Base-by-base conservation (phyloP, 768 basidiomycete species). In the Sistotremastrum niveocremeum region DNA sequence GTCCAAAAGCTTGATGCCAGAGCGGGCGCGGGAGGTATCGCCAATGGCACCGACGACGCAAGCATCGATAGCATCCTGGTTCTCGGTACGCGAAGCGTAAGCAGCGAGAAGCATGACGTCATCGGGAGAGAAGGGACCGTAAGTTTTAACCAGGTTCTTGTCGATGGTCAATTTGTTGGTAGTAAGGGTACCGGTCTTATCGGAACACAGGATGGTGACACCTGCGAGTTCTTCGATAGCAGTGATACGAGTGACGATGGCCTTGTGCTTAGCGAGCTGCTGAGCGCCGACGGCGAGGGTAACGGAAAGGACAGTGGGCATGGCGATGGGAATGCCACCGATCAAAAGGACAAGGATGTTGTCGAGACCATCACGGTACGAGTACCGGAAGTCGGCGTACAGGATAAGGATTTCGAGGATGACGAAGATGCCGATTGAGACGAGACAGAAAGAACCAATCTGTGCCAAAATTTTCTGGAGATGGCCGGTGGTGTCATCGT, bases 121-220 rank as follows among this genome's bases (percentile, higher is more conserved):
- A 42, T 93, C 89, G 38, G 85, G 72, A 46, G 79, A 78, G 74
- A 88, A 91, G 47, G 80, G 74, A 49, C 83, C 81, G 67, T 95
- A 98, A 5, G 85, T 89, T 56, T 82, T 80, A 65, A 98, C 83
- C 48, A 90, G 91, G 57, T 78, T 73, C 59, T 76, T 83, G 66
- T 98, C 94, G 57, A 98, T 95, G 56, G 93, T 97, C 55, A 97
- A 85, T 71, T 97, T 98, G 79, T 98, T 97, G 72, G 94, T 98
- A 54, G 94, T 98, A 48, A 95, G 76, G 38, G 91, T 95, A 63
- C 91, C 90, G 29, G 91, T 95, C 78, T 98, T 98, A 74, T 98
- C 94, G 42, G 94, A 97, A 71, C 93, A 97, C 46, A 98, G 74
- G 58, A 98, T 97, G 55, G 94, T 98, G 57, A 98, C 93, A 65